Percentiles rank a stretch among this genome's conserved stretches.
These are phyloP conservation scores for Komagataella ulmi DNA, from an alignment of 805 yeast genomes.

Conservation along the genomic window DNA sequence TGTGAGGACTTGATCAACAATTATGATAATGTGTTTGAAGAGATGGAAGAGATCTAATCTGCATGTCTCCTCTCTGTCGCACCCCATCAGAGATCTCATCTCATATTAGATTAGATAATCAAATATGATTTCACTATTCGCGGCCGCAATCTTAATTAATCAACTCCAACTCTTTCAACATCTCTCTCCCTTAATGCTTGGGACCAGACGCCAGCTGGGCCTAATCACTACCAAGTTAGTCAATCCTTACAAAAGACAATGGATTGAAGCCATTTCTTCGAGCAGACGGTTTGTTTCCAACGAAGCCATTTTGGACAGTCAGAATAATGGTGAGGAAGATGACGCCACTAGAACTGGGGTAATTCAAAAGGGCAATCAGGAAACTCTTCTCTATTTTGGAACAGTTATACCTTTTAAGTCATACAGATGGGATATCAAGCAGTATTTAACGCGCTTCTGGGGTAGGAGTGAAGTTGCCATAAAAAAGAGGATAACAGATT, in stretches of 20 bases:
- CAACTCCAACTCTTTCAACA: not conserved
- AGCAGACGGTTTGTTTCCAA: constrained; percentile 9
- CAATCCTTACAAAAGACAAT: not conserved
- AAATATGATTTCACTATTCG: not conserved
- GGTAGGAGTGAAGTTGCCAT: constrained; percentile 24
- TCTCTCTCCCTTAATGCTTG: not conserved
- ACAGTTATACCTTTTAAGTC: constrained; percentile 30
- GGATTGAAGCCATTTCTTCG: not conserved
- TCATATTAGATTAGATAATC: not conserved
- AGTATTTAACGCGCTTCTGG: constrained; percentile 25
- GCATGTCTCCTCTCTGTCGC: not conserved
- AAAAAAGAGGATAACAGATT: constrained; percentile 11
- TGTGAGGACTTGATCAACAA: constrained; percentile 36
- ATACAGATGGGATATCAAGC: constrained; percentile 31
- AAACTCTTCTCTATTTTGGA: constrained; percentile 43
- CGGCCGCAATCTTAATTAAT: not conserved
- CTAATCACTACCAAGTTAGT: not conserved
- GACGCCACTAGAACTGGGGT: constrained; percentile 46
- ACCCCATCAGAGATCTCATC: not conserved
- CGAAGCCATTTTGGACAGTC: constrained; percentile 17
- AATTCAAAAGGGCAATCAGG: constrained; percentile 32
- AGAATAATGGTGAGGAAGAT: constrained; percentile 40
- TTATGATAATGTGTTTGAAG: constrained; percentile 23
- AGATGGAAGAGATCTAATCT: not conserved
- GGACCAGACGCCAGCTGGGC: not conserved